Evolutionary conservation across 2,329 filamentous ascomycete species (phyloP), one percentile per base, ranked within the genome.

Genomic region (Fusarium circinatum): DNA sequence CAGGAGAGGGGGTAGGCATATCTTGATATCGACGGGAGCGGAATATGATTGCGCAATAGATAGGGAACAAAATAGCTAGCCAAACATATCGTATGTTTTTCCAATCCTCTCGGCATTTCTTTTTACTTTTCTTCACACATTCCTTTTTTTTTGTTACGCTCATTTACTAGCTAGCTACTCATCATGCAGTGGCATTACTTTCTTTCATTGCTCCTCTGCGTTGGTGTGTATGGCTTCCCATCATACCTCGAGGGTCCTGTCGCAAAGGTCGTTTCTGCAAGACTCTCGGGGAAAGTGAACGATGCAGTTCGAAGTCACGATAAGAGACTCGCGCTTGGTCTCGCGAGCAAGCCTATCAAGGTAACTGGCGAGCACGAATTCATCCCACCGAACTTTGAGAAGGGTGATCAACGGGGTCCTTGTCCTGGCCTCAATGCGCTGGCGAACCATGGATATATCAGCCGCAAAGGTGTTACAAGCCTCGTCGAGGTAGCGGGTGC

Each of bases 361-460:
- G 62, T 71, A 1, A 71, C 32, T 20, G 68, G 62, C 49, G n/a
- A 44, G 24, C 76, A 80, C 57, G 52, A 76, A 45, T 80, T 80
- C n/a, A 70, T 70, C 10, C 61, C 79, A 0, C 79, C 79, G 0
- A 67, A 80, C 41, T 78, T 75, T 30, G 58, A 72, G 18, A 73
- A 62, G 14, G 79, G 79, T 11, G 77, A 73, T 28, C 78, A 78
- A 30, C 71, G 77, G 47, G 77, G 77, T 0, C 70, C 77, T 28
- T 84, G 82, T 39, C 81, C 82, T 1, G 82, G 79, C 3, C 76
- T 84, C n/a, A 83, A 83, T 48, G 78, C 77, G 0, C 59, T 83
- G 20, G 82, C 82, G 17, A 83, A 83, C 62, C 82, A 83, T 56
- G 82, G 81, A 5, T 84, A 83, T 20, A 75, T 76, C 49, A 68